Percentiles rank a stretch among this genome's conserved stretches.
phyloP scores from a whole-genome alignment of 768 basidiomycete species.

The Phaffia australis region DNA sequence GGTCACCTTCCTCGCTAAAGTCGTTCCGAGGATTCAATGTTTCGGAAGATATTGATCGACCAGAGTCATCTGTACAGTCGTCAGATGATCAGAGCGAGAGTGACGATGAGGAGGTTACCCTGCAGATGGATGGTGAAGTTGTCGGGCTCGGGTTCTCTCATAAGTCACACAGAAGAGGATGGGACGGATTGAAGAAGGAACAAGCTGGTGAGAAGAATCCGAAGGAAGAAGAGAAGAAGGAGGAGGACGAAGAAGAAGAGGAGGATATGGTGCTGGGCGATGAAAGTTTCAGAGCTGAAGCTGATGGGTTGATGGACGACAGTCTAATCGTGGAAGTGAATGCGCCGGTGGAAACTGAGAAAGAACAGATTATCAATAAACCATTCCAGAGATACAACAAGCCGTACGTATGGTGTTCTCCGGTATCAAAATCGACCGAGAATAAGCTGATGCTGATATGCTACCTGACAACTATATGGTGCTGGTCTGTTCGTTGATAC shows the following conservation, averaged over 20 bases:
- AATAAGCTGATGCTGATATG: neutral
- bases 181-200: constrained; percentile 1
- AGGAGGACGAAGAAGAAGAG: neutral
- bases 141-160: constrained; percentile 11
- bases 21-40: neutral
- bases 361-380: constrained; percentile 5
- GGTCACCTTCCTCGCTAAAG: neutral
- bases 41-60: neutral
- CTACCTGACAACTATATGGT: neutral
- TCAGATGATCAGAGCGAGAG: no score
- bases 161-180: neutral
- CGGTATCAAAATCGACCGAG: neutral
- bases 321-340: no score
- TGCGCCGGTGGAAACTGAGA: neutral
- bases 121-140: constrained; percentile 15
- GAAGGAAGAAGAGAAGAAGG: neutral
- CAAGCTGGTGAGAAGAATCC: neutral
- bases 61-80: neutral
- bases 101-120: neutral
- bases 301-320: constrained; percentile 1
- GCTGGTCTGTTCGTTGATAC: neutral
- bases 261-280: neutral
- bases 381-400: neutral
- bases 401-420: neutral
- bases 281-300: neutral